Evolutionary conservation across 495 filamentous ascomycete genomes (phyloP).

Genomic region (Aspergillus hancockii): DNA sequence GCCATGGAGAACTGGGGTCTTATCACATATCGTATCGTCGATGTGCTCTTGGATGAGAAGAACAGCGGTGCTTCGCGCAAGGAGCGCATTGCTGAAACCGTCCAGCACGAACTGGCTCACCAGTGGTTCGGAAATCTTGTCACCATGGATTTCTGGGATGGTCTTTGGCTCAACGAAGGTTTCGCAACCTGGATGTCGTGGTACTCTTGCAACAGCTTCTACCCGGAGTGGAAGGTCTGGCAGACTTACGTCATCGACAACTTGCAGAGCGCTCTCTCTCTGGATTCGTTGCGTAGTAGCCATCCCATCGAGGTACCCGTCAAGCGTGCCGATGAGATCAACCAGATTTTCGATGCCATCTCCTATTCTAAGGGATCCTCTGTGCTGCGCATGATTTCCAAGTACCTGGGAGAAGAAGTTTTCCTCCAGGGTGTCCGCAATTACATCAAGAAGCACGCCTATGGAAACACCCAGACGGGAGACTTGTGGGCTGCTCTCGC

Average conservation of each 20-base stretch:
- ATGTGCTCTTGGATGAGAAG: slow-evolving; percentile 90
- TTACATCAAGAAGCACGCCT: slow-evolving; percentile 95
- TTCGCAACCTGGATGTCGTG: slow-evolving; percentile 90
- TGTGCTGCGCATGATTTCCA: slow-evolving; percentile 96
- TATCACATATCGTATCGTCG: slow-evolving; percentile 91
- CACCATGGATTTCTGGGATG: slow-evolving; percentile 99
- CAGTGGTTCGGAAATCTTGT: slow-evolving; percentile 99
- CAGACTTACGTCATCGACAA: slow-evolving; percentile 89
- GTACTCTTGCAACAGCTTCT: slow-evolving; percentile 70
- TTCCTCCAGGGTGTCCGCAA: slow-evolving; percentile 91
- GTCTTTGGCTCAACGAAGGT: slow-evolving; percentile 96
- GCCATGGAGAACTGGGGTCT: slow-evolving; percentile 99
- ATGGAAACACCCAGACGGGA: slow-evolving; percentile 69
- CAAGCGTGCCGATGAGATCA: slow-evolving; percentile 91
- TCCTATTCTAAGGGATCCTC: slow-evolving; percentile 97
- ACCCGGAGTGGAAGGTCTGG: slow-evolving; percentile 99
- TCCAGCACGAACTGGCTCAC: slow-evolving; percentile 96
- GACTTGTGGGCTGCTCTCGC: slow-evolving; percentile 91
- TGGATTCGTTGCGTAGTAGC: slow-evolving; percentile 90
- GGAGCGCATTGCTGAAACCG: slow-evolving; percentile 89
- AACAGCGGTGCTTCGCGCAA: slow-evolving; percentile 87
- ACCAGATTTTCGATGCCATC: slow-evolving; percentile 98
- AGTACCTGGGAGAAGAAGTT: slow-evolving; percentile 86
- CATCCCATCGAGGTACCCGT: slow-evolving; percentile 98
- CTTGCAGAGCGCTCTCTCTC: slow-evolving; percentile 79